Base-by-base conservation (phyloP, 768 basidiomycete genomes). In the Stropharia rugosoannulata region DNA sequence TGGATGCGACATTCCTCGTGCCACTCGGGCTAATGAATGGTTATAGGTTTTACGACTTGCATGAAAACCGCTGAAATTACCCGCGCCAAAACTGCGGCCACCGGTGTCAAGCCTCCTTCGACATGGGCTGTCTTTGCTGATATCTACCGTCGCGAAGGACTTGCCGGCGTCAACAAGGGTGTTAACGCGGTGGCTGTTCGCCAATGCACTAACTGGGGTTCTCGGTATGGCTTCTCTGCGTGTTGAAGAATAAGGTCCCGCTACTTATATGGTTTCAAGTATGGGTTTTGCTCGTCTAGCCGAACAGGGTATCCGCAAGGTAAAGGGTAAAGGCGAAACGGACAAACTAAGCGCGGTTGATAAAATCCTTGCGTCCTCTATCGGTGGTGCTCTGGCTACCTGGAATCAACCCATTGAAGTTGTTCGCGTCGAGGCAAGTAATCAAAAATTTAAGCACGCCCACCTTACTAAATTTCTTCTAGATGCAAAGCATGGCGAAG, bases 401-500 rank as follows among this genome's bases (percentile, higher is more conserved):
- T 99, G 97, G 97, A 99, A 99, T 72, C 97, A 98, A 69, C 96
- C 95, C 39, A 97, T 98, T 58, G 95, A 98, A 74, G 96, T 98
- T 63, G 82, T 98, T 61, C 92, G 96, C 54, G 94, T 98, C 32
- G 95, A 97, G 81, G 94, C 93, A 68, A 41, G 69, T 35, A 36
- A 42, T 29, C 10, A n/a, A 36, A 4, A 19, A 18, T 11, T 54
- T n/a, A 22, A 2, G 7, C 10, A 10, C 32, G 12, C 2, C 2
- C 32, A 16, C 27, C 49, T 37, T 39, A 15, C 44, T 53, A 37
- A 48, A 27, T 54, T 25, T n/a, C 35, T 52, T 35, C 67, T 46
- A 97, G 93, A 98, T 99, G 97, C 97, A 99, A 84, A 96, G 94
- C 48, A 98, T 98, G 90, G 86, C 92, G 22, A 98, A 98, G 72